These are phyloP conservation scores for Sarocladiaceae sp. DNA, from an alignment of 2,329 filamentous ascomycete genomes.

Conservation along the genomic window DNA sequence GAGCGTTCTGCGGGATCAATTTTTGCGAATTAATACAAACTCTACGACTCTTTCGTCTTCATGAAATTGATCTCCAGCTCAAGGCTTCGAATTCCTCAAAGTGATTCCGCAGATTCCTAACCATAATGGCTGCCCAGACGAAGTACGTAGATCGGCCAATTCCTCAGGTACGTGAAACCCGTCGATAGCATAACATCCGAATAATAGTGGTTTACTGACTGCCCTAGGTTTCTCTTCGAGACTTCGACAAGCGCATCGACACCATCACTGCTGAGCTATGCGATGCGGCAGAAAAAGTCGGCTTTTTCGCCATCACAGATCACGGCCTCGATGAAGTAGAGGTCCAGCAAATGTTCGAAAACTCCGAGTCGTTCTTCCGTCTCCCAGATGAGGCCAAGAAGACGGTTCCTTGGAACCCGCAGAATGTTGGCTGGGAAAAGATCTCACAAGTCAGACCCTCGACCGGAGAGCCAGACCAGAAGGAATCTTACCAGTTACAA, in stretches of 20 bases:
- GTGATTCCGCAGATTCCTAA: too few species aligned
- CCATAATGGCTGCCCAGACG: too few species aligned
- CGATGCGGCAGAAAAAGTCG: slow-evolving; percentile 51
- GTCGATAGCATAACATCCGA: too few species aligned
- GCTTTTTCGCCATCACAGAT: slow-evolving; percentile 56
- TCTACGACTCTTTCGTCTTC: too few species aligned
- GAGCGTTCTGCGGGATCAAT: too few species aligned
- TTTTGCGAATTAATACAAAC: too few species aligned
- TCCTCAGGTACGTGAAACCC: too few species aligned
- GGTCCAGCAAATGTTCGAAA: slow-evolving; percentile 47
- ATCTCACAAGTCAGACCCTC: slow-evolving; percentile 54
- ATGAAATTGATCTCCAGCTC: too few species aligned
- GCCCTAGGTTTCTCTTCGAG: slow-evolving; percentile 46
- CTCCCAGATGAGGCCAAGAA: slow-evolving; percentile 48
- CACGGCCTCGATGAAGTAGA: slow-evolving; percentile 47
- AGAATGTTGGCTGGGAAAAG: slow-evolving; percentile 60
- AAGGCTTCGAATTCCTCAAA: too few species aligned
- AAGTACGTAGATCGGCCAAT: not conserved
- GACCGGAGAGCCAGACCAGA: slow-evolving; percentile 53
- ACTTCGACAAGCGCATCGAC: slow-evolving; percentile 49
- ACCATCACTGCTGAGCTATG: slow-evolving; percentile 48
- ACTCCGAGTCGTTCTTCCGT: slow-evolving; percentile 49
- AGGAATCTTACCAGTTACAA: slow-evolving; percentile 61
- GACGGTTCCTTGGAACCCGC: slow-evolving; percentile 47
- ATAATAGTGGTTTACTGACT: too few species aligned